These are phyloP conservation scores for Gaertneriomyces sp. DNA, from an alignment of 192 early-diverging fungal genomes.

Conservation along the genomic window DNA sequence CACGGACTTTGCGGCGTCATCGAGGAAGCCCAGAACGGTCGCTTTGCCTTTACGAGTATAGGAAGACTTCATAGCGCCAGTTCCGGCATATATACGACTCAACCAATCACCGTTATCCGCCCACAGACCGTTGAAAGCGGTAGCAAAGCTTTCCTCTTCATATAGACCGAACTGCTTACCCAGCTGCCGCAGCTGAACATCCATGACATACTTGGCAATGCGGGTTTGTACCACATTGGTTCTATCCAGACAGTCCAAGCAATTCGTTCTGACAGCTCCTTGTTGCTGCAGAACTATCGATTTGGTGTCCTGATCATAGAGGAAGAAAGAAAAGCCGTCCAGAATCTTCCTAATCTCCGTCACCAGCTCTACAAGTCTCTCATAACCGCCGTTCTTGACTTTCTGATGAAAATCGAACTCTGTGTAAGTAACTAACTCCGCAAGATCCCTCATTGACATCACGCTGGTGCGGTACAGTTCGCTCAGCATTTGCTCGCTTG, in stretches of 20 bases:
- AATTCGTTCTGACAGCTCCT: slow-evolving; percentile 89
- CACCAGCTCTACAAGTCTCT: slow-evolving; percentile 62
- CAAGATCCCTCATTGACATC: slow-evolving; percentile 29
- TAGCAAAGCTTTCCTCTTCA: slow-evolving; percentile 35
- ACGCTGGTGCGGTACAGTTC: slow-evolving; percentile 60
- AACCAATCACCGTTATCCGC: slow-evolving; percentile 87
- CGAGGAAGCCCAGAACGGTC: slow-evolving; percentile 75
- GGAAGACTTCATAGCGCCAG: slow-evolving; percentile 89
- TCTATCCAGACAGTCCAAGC: slow-evolving; percentile 78
- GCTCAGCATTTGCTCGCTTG: slow-evolving; percentile 65
- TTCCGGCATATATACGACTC: slow-evolving; percentile 92
- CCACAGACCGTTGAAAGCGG: slow-evolving; percentile 46
- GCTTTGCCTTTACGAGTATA: slow-evolving; percentile 87
- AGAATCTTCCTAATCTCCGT: slow-evolving; percentile 48
- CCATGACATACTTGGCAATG: slow-evolving; percentile 24
- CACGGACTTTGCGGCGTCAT: slow-evolving; percentile 89
- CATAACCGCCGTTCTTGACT: slow-evolving; percentile 75
- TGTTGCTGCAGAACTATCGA: slow-evolving; percentile 63
- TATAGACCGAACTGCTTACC: neutral
- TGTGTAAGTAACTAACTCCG: slow-evolving; percentile 55
- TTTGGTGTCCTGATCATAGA: slow-evolving; percentile 58
- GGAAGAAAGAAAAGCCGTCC: slow-evolving; percentile 65
- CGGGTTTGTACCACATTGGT: slow-evolving; percentile 88
- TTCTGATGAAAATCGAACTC: slow-evolving; percentile 82
- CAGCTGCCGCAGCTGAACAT: slow-evolving; percentile 22